Conservation (phyloP, 2,329 filamentous ascomycete genomes). For the Xylariaceae sp. region DNA sequence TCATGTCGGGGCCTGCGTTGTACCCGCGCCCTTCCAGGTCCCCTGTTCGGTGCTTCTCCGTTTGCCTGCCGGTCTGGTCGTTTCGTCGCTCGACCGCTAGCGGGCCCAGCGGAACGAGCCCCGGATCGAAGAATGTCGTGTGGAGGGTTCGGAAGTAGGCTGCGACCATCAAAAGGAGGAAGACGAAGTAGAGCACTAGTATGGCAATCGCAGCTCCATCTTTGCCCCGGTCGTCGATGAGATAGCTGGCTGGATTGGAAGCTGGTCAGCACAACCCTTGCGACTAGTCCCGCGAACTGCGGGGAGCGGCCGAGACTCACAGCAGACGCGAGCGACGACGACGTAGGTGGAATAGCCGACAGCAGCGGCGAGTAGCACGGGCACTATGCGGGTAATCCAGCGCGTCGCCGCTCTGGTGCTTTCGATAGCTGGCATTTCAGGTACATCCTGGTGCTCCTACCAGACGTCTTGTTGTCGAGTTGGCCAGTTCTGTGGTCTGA, state of each 20-base stretch:
- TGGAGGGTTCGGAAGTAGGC: constrained; percentile 67
- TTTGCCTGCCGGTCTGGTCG: constrained; percentile 18
- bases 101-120: constrained; percentile 61
- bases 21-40: constrained; percentile 29
- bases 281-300: too few relatives aligned
- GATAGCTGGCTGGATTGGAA: constrained; percentile 55
- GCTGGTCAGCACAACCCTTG: neutral
- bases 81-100: constrained; percentile 23
- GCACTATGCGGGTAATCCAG: constrained; percentile 59
- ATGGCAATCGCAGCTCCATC: constrained; percentile 58
- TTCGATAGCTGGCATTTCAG: constrained; percentile 24
- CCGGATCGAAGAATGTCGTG: constrained; percentile 62
- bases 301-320: constrained; percentile 46
- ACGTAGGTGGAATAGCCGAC: constrained; percentile 67
- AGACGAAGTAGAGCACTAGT: constrained; percentile 63
- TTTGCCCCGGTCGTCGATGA: constrained; percentile 45
- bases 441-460: constrained; percentile 11
- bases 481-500: too few relatives aligned
- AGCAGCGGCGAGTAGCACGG: constrained; percentile 57
- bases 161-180: constrained; percentile 58
- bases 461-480: too few relatives aligned
- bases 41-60: constrained; percentile 11
- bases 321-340: constrained; percentile 57
- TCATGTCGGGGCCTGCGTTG: constrained; percentile 31
- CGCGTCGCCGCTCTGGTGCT: constrained; percentile 41